Evolutionary conservation across 2,329 filamentous ascomycete species (phyloP).

Genomic region (Aspergillus proliferans): DNA sequence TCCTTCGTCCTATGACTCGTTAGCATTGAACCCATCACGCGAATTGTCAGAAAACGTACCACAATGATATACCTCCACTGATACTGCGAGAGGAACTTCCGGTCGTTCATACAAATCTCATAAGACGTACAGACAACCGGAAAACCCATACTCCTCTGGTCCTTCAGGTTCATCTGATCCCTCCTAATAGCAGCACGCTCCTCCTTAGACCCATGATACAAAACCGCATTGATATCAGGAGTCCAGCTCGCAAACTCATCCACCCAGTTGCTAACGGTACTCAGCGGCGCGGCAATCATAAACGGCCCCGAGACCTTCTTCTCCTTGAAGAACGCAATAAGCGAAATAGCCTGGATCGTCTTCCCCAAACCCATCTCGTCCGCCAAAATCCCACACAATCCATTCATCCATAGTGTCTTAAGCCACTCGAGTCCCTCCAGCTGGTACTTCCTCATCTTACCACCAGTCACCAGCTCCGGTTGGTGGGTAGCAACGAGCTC

Average conservation of each 20-base stretch:
- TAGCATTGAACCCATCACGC: conserved; percentile 5
- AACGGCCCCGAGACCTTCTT: conserved; percentile 85
- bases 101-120: conserved; percentile 90
- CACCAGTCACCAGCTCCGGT: conserved; percentile 75
- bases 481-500: conserved; percentile 76
- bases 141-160: conserved; percentile 66
- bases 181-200: conserved; percentile 71
- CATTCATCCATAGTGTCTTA: conserved; percentile 74
- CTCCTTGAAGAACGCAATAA: conserved; percentile 81
- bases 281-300: conserved; percentile 81
- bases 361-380: conserved; percentile 95
- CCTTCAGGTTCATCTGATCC: conserved; percentile 59
- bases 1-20: conserved; percentile 66
- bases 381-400: conserved; percentile 82
- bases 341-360: conserved; percentile 82
- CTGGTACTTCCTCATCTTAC: conserved; percentile 90
- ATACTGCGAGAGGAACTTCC: conserved; percentile 71
- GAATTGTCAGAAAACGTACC: conserved; percentile 36
- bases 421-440: conserved; percentile 94
- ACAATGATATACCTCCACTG: conserved; percentile 98
- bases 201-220: conserved; percentile 81
- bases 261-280: conserved; percentile 92
- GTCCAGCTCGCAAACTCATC: conserved; percentile 90
- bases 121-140: conserved; percentile 93
- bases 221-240: conserved; percentile 75